phyloP scores from a whole-genome alignment of 169 alveolate genomes.

The Plasmodium gonderi region DNA sequence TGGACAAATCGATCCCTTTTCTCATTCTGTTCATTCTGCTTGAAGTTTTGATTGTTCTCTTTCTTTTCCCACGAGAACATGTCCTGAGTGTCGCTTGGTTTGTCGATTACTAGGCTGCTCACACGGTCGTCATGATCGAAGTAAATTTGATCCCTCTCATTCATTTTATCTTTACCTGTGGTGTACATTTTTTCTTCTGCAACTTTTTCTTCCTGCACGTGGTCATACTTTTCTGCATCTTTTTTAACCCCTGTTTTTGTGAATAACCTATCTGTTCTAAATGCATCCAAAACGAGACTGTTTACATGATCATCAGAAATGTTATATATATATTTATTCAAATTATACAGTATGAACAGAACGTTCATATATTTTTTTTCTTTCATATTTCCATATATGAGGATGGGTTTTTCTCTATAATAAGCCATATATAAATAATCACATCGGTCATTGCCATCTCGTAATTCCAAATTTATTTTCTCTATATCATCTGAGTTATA shows the following conservation, averaged over 20 bases:
- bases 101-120: background rate
- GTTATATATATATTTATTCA: constrained; percentile 26
- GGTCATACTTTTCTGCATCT: background rate
- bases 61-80: background rate
- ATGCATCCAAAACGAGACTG: constrained; percentile 26
- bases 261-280: background rate
- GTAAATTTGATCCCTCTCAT: background rate
- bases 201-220: background rate
- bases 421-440: constrained; percentile 17
- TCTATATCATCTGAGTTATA: background rate
- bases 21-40: background rate
- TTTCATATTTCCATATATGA: background rate
- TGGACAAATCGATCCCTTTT: background rate
- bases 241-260: background rate
- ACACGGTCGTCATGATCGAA: no score
- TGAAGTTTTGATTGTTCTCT: background rate
- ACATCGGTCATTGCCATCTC: background rate
- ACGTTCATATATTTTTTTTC: background rate
- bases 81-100: background rate
- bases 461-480: background rate
- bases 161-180: background rate
- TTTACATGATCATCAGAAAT: constrained; percentile 35
- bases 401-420: constrained; percentile 35
- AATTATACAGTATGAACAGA: constrained; percentile 39
- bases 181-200: background rate